Evolutionary conservation across 495 filamentous ascomycete genomes (phyloP), one percentile per base, ranked within the genome.

Genomic region (Annulohypoxylon bovei): DNA sequence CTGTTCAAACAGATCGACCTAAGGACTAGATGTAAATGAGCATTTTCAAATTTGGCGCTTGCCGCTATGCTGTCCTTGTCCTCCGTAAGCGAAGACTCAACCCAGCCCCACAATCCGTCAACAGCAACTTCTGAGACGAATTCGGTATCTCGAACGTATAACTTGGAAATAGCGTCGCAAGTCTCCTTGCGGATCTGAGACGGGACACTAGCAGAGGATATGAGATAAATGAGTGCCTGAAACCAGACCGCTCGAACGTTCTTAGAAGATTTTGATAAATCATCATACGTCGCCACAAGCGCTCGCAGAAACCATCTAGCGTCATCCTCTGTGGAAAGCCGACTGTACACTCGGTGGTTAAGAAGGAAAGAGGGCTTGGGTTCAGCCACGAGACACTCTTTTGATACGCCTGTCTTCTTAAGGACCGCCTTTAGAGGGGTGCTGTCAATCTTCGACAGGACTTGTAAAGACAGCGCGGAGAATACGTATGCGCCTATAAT

Each of bases 281-380:
- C 78, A 6, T 82, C 76, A 4, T 89, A 81, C 30, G 90, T 81
- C 27, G 89, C 86, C 7, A 85, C 79, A 50, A 99, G 84, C 39
- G 92, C 88, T 59, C 91, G 87, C 33, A 89, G 80, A 35, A 89
- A 81, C 93, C 96, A 98, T 52, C 81, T 82, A 25, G 92, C 80
- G 68, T 98, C 95, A 18, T 92, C 89, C 42, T 91, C 86, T 6
- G 80, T 80, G 4, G 83, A 78, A 16, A 98, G 75, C 73, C 96
- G 97, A 33, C 90, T 85, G 79, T 94, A 98, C 6, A 95, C 87
- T 54, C 90, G 91, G 20, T 89, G 88, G 74, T 93, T 97, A 0
- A 98, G 83, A 6, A 98, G 81, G 76, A 95, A 95, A 0, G 93
- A 95, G 8, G 91, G 88, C 75, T 95, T 97, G 0, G 92, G 88